These are phyloP conservation scores for Starmerella davenportii DNA, from an alignment of 805 yeast species.

Conservation along the genomic window DNA sequence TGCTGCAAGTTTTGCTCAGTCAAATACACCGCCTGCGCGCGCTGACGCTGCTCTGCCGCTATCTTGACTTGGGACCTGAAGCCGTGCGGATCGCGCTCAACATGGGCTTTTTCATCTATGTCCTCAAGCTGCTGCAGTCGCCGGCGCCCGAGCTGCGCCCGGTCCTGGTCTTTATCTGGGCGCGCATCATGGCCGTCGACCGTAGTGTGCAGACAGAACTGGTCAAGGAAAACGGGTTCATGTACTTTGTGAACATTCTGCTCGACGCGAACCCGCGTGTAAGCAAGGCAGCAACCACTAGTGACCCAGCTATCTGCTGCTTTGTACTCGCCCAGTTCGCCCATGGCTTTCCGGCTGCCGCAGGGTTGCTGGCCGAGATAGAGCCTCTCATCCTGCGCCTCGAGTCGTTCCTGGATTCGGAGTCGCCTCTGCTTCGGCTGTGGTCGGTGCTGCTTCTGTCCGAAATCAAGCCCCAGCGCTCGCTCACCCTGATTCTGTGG, in stretches of 20 bases:
- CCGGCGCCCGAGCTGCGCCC: slow-evolving; percentile 94
- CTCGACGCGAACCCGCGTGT: slow-evolving; percentile 14
- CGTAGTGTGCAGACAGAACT: slow-evolving; percentile 80
- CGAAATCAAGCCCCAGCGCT: slow-evolving; percentile 8
- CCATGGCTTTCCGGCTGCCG: slow-evolving; percentile 62
- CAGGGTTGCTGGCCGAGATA: slow-evolving; percentile 54
- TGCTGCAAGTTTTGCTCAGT: slow-evolving; percentile 75
- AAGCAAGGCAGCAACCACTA: background rate
- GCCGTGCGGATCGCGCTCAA: slow-evolving; percentile 85
- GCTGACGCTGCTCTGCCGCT: slow-evolving; percentile 60
- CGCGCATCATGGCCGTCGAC: slow-evolving; percentile 86
- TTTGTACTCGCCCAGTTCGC: slow-evolving; percentile 74
- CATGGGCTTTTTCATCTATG: slow-evolving; percentile 92
- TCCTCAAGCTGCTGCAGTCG: slow-evolving; percentile 69
- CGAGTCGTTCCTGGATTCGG: slow-evolving; percentile 40
- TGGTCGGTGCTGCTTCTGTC: slow-evolving; percentile 52
- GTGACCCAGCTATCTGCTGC: slow-evolving; percentile 79
- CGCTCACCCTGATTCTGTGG: slow-evolving; percentile 30
- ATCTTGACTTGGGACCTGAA: slow-evolving; percentile 91
- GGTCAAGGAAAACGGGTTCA: slow-evolving; percentile 76
- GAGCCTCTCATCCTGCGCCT: slow-evolving; percentile 50
- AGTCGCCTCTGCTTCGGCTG: slow-evolving; percentile 72
- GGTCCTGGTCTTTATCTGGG: slow-evolving; percentile 90
- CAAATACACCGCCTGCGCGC: slow-evolving; percentile 91
- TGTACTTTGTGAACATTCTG: slow-evolving; percentile 67